These are phyloP conservation scores for Crucibulum laeve DNA, from an alignment of 768 basidiomycete species.

Conservation along the genomic window DNA sequence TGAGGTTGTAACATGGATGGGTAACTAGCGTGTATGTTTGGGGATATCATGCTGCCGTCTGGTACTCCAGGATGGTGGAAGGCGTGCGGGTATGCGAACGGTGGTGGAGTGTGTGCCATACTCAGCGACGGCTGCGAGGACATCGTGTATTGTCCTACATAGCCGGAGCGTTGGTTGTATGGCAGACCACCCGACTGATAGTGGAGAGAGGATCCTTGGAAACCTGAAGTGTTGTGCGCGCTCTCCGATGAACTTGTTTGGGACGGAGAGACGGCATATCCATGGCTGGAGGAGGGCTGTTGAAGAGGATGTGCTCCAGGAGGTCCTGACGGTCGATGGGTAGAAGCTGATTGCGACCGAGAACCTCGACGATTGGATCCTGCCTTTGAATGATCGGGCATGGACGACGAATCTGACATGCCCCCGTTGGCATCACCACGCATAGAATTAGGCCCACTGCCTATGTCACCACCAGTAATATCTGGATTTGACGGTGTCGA, in stretches of 20 bases:
- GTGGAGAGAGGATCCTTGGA: slow-evolving; percentile 18
- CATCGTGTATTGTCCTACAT: slow-evolving; percentile 44
- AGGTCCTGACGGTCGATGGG: slow-evolving; percentile 8
- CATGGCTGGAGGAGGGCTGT: slow-evolving; percentile 5
- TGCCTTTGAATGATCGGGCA: slow-evolving; percentile 16
- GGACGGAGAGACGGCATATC: slow-evolving; percentile 6
- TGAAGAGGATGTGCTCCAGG: slow-evolving; percentile 12
- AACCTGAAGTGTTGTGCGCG: slow-evolving; percentile 11
- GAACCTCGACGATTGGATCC: slow-evolving; percentile 19
- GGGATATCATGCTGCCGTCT: slow-evolving; percentile 33
- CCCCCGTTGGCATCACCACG: slow-evolving; percentile 21
- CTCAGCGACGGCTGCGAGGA: slow-evolving; percentile 33
- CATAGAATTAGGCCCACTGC: slow-evolving; percentile 13
- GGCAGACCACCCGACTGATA: slow-evolving; percentile 17
- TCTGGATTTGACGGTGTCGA: slow-evolving; percentile 3
- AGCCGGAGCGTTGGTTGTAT: slow-evolving; percentile 29
- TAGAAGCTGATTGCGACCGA: slow-evolving; percentile 13
- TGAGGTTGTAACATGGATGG: slow-evolving; percentile 34
- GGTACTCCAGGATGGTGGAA: slow-evolving; percentile 27
- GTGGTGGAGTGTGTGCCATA: slow-evolving; percentile 29
- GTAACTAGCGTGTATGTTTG: slow-evolving; percentile 37
- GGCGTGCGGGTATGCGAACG: slow-evolving; percentile 29
- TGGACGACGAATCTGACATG: slow-evolving; percentile 18
- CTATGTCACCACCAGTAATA: slow-evolving; percentile 8
- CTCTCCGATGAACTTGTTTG: slow-evolving; percentile 15